A percentile compares a stretch with the other conserved stretches of the same genome.
Evolutionary conservation across 306 rosid species (phyloP).

Genomic region (Cucumis hystrix): DNA sequence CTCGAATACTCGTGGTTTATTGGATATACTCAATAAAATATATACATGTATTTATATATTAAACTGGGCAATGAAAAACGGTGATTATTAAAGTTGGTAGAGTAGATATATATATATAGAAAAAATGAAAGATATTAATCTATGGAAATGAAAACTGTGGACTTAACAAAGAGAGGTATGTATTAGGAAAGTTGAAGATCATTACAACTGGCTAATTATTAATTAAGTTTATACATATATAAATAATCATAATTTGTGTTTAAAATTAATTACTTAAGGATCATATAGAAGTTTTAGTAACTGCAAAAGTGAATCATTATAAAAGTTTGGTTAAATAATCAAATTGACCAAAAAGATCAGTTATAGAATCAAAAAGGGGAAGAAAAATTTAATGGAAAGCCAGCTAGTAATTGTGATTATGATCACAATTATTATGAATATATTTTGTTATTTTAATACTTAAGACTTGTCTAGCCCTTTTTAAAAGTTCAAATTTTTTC

Average conservation of each 20-base stretch:
- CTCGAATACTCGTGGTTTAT: no score
- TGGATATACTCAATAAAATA: no score
- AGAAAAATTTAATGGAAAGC: background rate
- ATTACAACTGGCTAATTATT: background rate
- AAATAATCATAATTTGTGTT: slow-evolving; percentile 2
- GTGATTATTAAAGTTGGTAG: background rate
- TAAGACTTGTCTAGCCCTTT: background rate
- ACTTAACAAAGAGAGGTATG: background rate
- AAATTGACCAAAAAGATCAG: background rate
- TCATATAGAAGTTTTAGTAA: background rate
- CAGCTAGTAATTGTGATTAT: background rate
- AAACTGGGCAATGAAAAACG: background rate
- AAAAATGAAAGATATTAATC: background rate
- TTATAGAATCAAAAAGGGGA: slow-evolving; percentile 1
- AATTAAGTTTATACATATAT: background rate
- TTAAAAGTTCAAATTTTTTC: background rate
- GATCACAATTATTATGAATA: background rate
- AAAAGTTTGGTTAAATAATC: slow-evolving; percentile 5
- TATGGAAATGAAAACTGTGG: background rate
- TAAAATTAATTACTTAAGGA: background rate
- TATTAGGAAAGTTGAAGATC: background rate
- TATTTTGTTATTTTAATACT: background rate
- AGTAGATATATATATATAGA: background rate
- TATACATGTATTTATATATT: no score
- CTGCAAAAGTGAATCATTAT: background rate